Conservation (phyloP, 495 filamentous ascomycete species). For the Darksidea phi region DNA sequence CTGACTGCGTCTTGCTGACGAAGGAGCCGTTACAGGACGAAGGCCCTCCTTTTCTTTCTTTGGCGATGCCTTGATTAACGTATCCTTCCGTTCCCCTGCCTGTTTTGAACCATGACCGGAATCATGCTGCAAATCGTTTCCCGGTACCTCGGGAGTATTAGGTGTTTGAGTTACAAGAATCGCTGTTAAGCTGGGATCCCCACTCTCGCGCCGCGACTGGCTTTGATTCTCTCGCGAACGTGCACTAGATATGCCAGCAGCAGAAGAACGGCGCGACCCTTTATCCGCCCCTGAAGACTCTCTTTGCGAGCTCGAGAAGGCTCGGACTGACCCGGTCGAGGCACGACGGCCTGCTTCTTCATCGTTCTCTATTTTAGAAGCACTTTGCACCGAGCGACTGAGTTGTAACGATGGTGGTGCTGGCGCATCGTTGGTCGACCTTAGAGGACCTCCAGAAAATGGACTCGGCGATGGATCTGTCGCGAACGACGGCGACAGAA, state of each 20-base stretch:
- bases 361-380: background rate
- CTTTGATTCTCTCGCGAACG: conserved; percentile 26
- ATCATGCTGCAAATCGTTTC: conserved; percentile 1
- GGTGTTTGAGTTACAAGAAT: conserved; percentile 33
- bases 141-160: conserved; percentile 9
- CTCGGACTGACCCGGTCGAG: conserved; percentile 18
- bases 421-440: background rate
- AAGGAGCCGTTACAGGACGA: conserved; percentile 34
- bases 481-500: conserved; percentile 11
- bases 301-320: conserved; percentile 18
- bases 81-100: conserved; percentile 25
- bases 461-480: conserved; percentile 29
- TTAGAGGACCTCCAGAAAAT: conserved; percentile 23
- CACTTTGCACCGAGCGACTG: background rate
- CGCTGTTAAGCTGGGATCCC: conserved; percentile 32
- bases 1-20: conserved; percentile 24
- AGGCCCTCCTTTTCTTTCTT: conserved; percentile 24
- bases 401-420: background rate
- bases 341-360: conserved; percentile 15
- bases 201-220: conserved; percentile 35
- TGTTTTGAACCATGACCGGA: conserved; percentile 5
- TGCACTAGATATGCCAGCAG: conserved; percentile 13
- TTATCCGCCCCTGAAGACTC: conserved; percentile 26
- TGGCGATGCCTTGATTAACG: conserved; percentile 18
- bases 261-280: conserved; percentile 28